These are phyloP conservation scores for Flaveria bidentis DNA, from an alignment of 129 eudicot species.

Conservation along the genomic window DNA sequence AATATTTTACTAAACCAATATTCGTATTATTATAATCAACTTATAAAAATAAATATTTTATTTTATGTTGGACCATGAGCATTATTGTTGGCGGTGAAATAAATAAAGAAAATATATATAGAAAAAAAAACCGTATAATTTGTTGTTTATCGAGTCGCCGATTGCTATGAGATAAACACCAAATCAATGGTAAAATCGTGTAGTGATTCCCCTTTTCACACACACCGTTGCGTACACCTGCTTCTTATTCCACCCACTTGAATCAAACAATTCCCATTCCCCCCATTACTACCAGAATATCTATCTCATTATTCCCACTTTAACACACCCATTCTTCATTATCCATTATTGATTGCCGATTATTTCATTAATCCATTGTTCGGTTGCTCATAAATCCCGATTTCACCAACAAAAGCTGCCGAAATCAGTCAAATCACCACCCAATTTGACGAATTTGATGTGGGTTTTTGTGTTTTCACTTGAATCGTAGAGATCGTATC, in stretches of 20 bases:
- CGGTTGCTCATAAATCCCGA: not conserved
- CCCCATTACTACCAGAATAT: conserved; percentile 15
- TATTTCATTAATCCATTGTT: conserved; percentile 1
- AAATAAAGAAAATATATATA: not conserved
- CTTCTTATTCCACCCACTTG: conserved; percentile 27
- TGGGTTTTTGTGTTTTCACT: not conserved
- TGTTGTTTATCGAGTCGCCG: conserved; percentile 24
- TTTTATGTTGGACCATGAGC: not conserved
- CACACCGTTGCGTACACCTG: conserved; percentile 21
- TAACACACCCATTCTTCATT: conserved; percentile 4
- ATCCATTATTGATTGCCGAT: not conserved
- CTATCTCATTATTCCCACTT: conserved; percentile 5
- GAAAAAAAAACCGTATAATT: not conserved
- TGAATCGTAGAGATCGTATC: too few relatives aligned
- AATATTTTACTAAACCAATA: too few relatives aligned
- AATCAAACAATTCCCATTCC: conserved; percentile 25
- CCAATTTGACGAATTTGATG: conserved; percentile 10
- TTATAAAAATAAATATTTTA: too few relatives aligned
- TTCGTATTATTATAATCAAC: too few relatives aligned
- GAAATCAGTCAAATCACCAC: not conserved
- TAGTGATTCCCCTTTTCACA: conserved; percentile 25
- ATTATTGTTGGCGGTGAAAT: conserved; percentile 36
- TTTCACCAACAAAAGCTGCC: not conserved
- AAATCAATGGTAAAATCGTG: conserved; percentile 5
- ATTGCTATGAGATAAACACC: conserved; percentile 25